Base-by-base conservation (phyloP, 257 asterid species). In the Primulina huaijiensis region DNA sequence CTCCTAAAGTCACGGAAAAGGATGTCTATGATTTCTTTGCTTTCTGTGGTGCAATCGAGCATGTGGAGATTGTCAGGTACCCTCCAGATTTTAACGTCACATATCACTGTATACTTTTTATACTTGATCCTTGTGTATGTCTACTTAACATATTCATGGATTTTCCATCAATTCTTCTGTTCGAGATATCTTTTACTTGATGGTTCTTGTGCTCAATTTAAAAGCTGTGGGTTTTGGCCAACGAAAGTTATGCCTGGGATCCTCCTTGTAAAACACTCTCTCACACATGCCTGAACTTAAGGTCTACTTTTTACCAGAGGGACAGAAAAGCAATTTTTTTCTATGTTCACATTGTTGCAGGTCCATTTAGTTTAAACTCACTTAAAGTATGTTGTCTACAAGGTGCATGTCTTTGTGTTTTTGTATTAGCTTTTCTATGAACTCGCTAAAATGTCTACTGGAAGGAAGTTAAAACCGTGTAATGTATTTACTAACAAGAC, bases 11-110 rank as follows among this genome's bases (percentile, higher is more conserved):
- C 14, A 78, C 87, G 3, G 99, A 91, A 83, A 94, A 91, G 82
- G 95, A 90, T 72, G 85, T 94, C 60, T 71, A 75, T 61, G 95
- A 91, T 75, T 94, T 94, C 77, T 91, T 94, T 56, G 85, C 87
- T 66, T 87, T 94, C 78, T 94, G 97, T 78, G 99, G 99, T 72
- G 78, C 84, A 67, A 89, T 94, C 60, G 92, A 94, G 27, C 96
- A 89, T 78, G 91, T 94, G 10, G 99, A 94, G 52, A 81, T 94
- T 67, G 84, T 84, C 82, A 94, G 99, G 99, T 93, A 72, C 61
- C 33, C 52, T 68, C 17, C 63, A 52, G 46, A 43, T 19, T 17
- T 38, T 62, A 27, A 56, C 7, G 3, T n/a, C 14, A 27, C n/a
- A 31, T 56, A 27, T 50, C 69, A 25, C 12, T 60, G 62, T 64